phyloP scores from a whole-genome alignment of 73 alveolate species.

The Uronychia binucleata region DNA sequence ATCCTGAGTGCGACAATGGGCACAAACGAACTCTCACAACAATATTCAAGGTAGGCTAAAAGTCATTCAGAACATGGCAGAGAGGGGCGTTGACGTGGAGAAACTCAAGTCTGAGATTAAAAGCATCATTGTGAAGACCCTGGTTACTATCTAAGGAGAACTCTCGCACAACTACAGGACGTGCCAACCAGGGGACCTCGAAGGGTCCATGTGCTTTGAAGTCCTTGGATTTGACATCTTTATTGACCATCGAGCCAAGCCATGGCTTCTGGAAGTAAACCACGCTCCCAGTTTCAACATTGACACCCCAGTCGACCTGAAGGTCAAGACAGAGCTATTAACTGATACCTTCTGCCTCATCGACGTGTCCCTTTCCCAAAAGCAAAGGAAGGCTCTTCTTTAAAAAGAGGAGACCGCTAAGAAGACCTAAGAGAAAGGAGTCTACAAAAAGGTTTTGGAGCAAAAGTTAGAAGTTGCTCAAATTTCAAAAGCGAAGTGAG shows the following conservation, averaged over 20 bases:
- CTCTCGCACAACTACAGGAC: slow-evolving; percentile 42
- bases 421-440: no score
- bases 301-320: slow-evolving; percentile 84
- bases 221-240: slow-evolving; percentile 84
- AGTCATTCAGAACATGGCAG: no score
- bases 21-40: slow-evolving; percentile 80
- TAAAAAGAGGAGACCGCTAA: no score
- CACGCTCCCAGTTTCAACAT: slow-evolving; percentile 89
- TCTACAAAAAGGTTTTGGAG: no score
- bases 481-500: no score
- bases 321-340: slow-evolving; percentile 72
- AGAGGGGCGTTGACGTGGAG: no score
- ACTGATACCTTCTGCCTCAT: slow-evolving; percentile 78
- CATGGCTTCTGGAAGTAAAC: slow-evolving; percentile 94
- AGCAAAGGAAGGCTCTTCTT: no score
- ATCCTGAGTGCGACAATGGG: slow-evolving; percentile 10
- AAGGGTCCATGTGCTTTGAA: slow-evolving; percentile 59
- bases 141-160: slow-evolving; percentile 46
- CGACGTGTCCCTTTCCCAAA: no score
- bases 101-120: no score
- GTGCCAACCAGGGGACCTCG: slow-evolving; percentile 51
- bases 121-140: slow-evolving; percentile 62
- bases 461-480: no score
- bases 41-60: no score
- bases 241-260: slow-evolving; percentile 81